A percentile compares a stretch with the other conserved stretches of the same genome.
Conservation (phyloP, 371 early-diverging fungal species). For the Syncephalastrum monosporum region DNA sequence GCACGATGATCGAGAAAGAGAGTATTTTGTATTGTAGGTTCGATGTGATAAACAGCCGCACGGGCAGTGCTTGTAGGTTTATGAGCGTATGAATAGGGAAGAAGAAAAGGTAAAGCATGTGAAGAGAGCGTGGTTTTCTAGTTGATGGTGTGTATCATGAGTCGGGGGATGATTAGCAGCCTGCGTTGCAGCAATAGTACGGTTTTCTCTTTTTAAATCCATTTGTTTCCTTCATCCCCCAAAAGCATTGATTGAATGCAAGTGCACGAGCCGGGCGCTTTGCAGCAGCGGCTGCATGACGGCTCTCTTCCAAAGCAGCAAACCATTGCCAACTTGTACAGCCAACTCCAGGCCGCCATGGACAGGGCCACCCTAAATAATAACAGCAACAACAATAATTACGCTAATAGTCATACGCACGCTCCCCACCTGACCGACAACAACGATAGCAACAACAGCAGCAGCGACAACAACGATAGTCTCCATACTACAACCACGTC, state of each 20-base stretch:
- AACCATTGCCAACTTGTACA: conserved; percentile 18
- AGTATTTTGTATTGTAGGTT: too few relatives aligned
- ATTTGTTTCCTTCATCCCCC: conserved; percentile 3
- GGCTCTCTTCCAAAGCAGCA: conserved; percentile 14
- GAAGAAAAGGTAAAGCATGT: too few relatives aligned
- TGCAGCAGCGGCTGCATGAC: conserved; percentile 15
- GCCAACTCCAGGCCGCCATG: conserved; percentile 23
- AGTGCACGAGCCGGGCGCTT: conserved; percentile 14
- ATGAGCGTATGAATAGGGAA: too few relatives aligned
- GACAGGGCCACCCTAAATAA: conserved; percentile 10
- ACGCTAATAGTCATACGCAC: not conserved
- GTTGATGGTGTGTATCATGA: too few relatives aligned
- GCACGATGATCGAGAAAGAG: too few relatives aligned
- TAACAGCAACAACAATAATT: not conserved
- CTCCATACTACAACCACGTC: not conserved
- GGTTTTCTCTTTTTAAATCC: not conserved
- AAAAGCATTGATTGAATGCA: conserved; percentile 11
- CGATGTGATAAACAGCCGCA: too few relatives aligned
- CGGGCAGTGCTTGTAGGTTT: too few relatives aligned
- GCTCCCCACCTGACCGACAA: conserved; percentile 1
- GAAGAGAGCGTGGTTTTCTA: too few relatives aligned
- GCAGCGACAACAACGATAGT: not conserved
- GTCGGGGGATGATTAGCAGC: too few relatives aligned
- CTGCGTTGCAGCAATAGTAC: too few relatives aligned
- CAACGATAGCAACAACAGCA: not conserved